Evolutionary conservation across 2,329 filamentous ascomycete genomes (phyloP).

Genomic region (Berkeleyomyces rouxiae): DNA sequence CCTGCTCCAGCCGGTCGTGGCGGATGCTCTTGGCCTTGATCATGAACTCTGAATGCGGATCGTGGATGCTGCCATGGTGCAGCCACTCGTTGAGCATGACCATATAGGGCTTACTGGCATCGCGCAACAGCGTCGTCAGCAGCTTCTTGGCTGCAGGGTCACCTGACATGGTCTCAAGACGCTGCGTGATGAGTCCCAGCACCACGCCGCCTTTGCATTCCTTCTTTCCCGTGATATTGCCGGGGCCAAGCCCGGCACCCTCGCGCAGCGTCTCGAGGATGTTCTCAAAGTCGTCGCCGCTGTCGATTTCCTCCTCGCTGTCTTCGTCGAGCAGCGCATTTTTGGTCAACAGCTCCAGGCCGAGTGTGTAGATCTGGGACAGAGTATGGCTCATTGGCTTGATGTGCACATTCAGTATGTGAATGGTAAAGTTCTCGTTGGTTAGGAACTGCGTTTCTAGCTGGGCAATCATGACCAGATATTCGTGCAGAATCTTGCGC

Average conservation of each 20-base stretch:
- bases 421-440: conserved; percentile 75
- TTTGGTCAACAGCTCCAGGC: conserved; percentile 70
- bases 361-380: conserved; percentile 73
- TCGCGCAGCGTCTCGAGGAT: conserved; percentile 81
- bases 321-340: conserved; percentile 79
- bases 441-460: conserved; percentile 85
- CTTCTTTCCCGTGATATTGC: conserved; percentile 70
- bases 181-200: conserved; percentile 69
- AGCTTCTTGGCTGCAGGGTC: conserved; percentile 75
- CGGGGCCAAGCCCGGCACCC: conserved; percentile 64
- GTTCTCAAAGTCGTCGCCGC: conserved; percentile 78
- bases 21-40: conserved; percentile 93
- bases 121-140: conserved; percentile 65
- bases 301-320: conserved; percentile 51
- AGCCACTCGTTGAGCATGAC: conserved; percentile 97
- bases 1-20: conserved; percentile 76
- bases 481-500: conserved; percentile 80
- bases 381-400: conserved; percentile 84
- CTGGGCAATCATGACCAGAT: conserved; percentile 81
- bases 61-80: conserved; percentile 86
- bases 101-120: conserved; percentile 92
- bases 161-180: conserved; percentile 78
- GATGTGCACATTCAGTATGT: conserved; percentile 82
- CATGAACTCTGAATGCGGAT: conserved; percentile 85
- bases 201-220: conserved; percentile 94